phyloP scores from a whole-genome alignment of 495 filamentous ascomycete species.

The Lasiosphaeria ovina region DNA sequence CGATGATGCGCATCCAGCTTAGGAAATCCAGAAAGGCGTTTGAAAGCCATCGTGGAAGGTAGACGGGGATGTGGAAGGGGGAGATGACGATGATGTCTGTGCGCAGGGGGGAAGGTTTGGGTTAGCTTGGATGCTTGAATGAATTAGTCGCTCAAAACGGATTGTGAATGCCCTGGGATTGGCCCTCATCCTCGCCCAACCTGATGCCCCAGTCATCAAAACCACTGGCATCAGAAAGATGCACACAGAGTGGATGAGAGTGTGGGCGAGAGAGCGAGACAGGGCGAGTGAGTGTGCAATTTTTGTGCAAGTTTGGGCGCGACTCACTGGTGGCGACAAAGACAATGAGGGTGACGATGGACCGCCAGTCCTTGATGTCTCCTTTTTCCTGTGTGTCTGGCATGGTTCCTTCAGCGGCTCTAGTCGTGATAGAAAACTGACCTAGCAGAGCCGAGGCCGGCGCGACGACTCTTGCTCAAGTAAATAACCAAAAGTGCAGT shows the following conservation, averaged over 20 bases:
- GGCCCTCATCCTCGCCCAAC: no score
- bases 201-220: no score
- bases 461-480: not conserved
- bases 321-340: constrained; percentile 63
- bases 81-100: constrained; percentile 63
- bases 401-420: no score
- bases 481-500: not conserved
- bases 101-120: not conserved
- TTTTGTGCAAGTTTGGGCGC: not conserved
- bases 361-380: constrained; percentile 57
- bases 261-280: constrained; percentile 4
- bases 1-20: constrained; percentile 48
- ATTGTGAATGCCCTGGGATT: no score
- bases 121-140: not conserved
- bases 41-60: constrained; percentile 47
- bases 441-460: not conserved
- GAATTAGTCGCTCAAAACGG: not conserved
- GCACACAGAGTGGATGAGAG: not conserved
- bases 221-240: not conserved
- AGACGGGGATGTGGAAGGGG: constrained; percentile 59
- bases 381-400: constrained; percentile 39
- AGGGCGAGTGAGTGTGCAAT: not conserved
- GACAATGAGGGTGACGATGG: constrained; percentile 61
- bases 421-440: not conserved
- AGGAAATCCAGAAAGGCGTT: constrained; percentile 43